Evolutionary conservation across 1,284 basidiomycete species (phyloP), one percentile per base, ranked within the genome.

Genomic region (Coniophora puteana): DNA sequence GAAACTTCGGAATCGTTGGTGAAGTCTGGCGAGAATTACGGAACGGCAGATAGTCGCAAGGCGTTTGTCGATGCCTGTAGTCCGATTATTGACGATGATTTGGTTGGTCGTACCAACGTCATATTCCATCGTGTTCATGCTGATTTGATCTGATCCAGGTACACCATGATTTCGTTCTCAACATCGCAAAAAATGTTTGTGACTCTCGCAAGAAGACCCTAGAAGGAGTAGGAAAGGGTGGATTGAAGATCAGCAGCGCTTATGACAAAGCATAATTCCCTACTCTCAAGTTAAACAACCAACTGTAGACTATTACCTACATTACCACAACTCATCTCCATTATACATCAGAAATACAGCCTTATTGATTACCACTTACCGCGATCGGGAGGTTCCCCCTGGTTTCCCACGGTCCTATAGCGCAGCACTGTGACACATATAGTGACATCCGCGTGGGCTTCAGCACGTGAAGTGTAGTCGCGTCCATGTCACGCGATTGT

Each of bases 181-280:
- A 69, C 26, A 58, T 83, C 22, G 76, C 75, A 11, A 87, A 83
- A 66, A 82, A 69, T 51, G 59, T 83, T 25, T 73, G 70, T 1
- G 86, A 89, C 29, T 66, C 85, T 2, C 76, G 80, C 28, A 84
- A 77, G 57, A 84, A 78, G 58, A 71, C 81, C 6, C 58, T 78
- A n/a, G 84, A 85, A 43, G 85, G 84, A 24, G 64, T 82, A 32
- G 79, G 76, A 17, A 87, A 83, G 55, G 85, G 86, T 20, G 68
- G 85, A 41, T 54, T 58, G 22, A 76, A 77, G 36, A 55, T 85
- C 29, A 70, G 68, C 52, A 66, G 71, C 27, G 65, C 64, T 14
- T 72, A 82, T 44, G 59, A 52, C 26, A 50, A 65, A 44, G 27
- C 46, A 45, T 63, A 36, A 45, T 25, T 31, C 18, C 21, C 6